These are phyloP conservation scores for Diaporthe sp. DNA, from an alignment of 2,329 filamentous ascomycete genomes.

Conservation along the genomic window DNA sequence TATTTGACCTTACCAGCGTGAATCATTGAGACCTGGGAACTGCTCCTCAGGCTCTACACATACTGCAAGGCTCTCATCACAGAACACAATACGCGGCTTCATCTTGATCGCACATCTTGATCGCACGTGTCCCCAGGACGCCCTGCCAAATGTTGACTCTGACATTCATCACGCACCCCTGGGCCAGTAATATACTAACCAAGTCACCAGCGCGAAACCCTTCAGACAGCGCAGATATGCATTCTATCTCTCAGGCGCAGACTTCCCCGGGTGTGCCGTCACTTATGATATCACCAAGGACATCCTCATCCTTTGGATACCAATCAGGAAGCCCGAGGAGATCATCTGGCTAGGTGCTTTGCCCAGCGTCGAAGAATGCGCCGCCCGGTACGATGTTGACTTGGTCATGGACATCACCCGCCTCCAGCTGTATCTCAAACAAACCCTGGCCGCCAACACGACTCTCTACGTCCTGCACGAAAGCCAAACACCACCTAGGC, in stretches of 20 bases:
- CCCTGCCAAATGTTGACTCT: not conserved
- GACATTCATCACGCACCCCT: not conserved
- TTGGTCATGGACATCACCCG: constrained; percentile 69
- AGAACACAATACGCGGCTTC: not conserved
- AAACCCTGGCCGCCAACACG: constrained; percentile 53
- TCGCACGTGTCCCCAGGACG: not conserved
- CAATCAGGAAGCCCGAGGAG: constrained; percentile 70
- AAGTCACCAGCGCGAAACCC: constrained; percentile 51
- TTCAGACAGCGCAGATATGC: constrained; percentile 71
- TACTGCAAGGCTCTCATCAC: not conserved
- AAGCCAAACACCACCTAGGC: constrained; percentile 40
- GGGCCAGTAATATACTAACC: not conserved
- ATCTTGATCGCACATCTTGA: not conserved
- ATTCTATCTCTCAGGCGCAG: constrained; percentile 66
- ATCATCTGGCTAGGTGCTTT: constrained; percentile 73
- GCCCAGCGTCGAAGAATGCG: constrained; percentile 70
- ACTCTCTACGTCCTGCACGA: constrained; percentile 57
- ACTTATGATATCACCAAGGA: constrained; percentile 70
- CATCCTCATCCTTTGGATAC: constrained; percentile 77
- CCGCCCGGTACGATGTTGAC: constrained; percentile 74
- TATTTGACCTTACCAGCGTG: not conserved
- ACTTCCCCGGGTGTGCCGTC: constrained; percentile 64
- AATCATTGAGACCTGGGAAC: no score
- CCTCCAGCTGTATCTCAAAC: constrained; percentile 61
- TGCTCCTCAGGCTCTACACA: not conserved